These are phyloP conservation scores for Colletotrichum shisoi DNA, from an alignment of 2,329 filamentous ascomycete genomes.

Conservation along the genomic window DNA sequence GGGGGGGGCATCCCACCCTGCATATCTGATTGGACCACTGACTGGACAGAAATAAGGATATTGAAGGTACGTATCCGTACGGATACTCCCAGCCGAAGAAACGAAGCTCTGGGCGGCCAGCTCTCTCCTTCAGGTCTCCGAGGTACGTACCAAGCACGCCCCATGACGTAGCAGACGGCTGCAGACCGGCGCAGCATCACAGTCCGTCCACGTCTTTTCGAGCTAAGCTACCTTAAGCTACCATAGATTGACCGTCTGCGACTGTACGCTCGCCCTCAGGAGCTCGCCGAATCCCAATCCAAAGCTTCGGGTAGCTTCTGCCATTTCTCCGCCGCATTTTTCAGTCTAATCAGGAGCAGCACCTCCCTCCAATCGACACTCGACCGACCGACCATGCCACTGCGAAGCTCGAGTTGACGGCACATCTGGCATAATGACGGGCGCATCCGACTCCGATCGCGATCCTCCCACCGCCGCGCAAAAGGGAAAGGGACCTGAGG, in stretches of 20 bases:
- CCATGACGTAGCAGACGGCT: slow-evolving; percentile 38
- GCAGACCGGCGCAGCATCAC: slow-evolving; percentile 18
- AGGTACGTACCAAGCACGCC: slow-evolving; percentile 31
- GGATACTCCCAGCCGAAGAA: not conserved
- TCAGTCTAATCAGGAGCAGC: slow-evolving; percentile 2
- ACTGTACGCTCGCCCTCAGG: slow-evolving; percentile 10
- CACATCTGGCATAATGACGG: slow-evolving; percentile 53
- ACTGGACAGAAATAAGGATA: not conserved
- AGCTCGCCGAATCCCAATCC: slow-evolving; percentile 8
- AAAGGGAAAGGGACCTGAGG: slow-evolving; percentile 36
- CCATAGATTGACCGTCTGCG: not conserved
- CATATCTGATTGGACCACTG: slow-evolving; percentile 25
- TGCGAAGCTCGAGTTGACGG: slow-evolving; percentile 24
- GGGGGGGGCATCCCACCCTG: slow-evolving; percentile 34
- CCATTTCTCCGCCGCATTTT: not conserved
- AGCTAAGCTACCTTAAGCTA: slow-evolving; percentile 24
- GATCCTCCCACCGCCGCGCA: slow-evolving; percentile 24
- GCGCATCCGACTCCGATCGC: slow-evolving; percentile 42
- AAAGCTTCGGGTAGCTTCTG: slow-evolving; percentile 12
- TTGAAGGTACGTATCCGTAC: too few relatives aligned
- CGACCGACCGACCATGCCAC: slow-evolving; percentile 28
- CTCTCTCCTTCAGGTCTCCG: not conserved
- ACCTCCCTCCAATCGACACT: not conserved
- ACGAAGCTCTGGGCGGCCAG: not conserved
- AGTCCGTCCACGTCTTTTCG: slow-evolving; percentile 1